Evolutionary conservation across 2,329 filamentous ascomycete species (phyloP).

Genomic region (Hypoxylon sp.): DNA sequence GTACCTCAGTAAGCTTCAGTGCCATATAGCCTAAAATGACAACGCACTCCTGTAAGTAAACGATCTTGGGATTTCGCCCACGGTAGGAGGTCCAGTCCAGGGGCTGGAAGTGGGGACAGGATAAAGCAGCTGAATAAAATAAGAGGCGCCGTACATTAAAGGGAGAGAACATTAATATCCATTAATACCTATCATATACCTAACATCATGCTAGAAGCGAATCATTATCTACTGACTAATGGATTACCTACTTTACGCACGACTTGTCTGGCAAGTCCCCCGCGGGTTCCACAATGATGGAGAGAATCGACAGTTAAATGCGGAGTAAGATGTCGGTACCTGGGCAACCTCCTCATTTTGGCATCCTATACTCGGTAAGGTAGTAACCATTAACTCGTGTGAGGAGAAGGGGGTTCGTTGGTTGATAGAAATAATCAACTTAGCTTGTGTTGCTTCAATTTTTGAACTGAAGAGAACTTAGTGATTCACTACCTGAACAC

Average conservation of each 20-base stretch:
- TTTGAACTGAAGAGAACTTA: background rate
- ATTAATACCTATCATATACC: background rate
- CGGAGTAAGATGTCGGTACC: slow-evolving; percentile 12
- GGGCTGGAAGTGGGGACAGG: background rate
- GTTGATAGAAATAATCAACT: slow-evolving; percentile 2
- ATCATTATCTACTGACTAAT: background rate
- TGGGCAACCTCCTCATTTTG: background rate
- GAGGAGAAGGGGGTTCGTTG: slow-evolving; percentile 7
- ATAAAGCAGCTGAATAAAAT: background rate
- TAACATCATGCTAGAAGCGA: background rate
- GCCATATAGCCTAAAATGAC: too few species aligned
- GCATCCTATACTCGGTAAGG: background rate
- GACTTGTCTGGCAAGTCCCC: background rate
- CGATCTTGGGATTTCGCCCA: too few species aligned
- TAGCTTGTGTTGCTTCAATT: background rate
- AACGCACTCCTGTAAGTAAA: too few species aligned
- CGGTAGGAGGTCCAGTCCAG: background rate
- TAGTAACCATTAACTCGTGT: background rate
- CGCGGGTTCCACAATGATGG: slow-evolving; percentile 8
- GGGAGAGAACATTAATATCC: background rate
- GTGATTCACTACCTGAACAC: background rate
- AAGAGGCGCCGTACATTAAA: background rate
- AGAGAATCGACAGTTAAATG: slow-evolving; percentile 9
- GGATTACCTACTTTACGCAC: background rate
- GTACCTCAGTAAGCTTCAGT: too few species aligned